Conservation (phyloP, 164 flowering plant species). For the Berberis vulgaris region DNA sequence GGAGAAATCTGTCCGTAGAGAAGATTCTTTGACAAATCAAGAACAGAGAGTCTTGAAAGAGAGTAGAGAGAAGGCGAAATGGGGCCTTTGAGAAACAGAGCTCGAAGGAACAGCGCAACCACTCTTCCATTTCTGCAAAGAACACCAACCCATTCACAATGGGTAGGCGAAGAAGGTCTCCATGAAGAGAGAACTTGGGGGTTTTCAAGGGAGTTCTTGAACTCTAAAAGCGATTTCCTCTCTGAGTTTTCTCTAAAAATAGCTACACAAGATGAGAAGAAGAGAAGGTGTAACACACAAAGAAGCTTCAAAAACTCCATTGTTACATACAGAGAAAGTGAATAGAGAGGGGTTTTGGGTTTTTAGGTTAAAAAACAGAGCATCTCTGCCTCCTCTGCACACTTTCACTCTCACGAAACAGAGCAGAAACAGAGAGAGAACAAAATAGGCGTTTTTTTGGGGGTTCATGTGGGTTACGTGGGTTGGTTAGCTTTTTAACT, state of each 20-base stretch:
- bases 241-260: constrained; percentile 22
- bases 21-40: constrained; percentile 47
- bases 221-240: constrained; percentile 29
- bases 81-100: constrained; percentile 35
- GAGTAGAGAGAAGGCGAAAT: constrained; percentile 37
- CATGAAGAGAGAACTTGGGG: constrained; percentile 40
- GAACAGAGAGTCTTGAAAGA: constrained; percentile 28
- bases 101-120: constrained; percentile 31
- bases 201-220: constrained; percentile 37
- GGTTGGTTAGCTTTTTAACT: no score
- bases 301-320: no score
- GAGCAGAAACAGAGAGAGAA: no score
- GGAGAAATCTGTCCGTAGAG: constrained; percentile 35
- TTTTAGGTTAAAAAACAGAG: no score
- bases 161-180: constrained; percentile 21
- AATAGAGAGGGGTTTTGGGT: no score
- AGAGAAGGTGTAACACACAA: not conserved
- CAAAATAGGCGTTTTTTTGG: no score
- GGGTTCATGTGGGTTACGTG: no score
- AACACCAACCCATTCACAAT: constrained; percentile 61
- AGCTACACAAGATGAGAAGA: constrained; percentile 8
- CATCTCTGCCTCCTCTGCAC: no score
- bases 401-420: no score
- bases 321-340: no score
- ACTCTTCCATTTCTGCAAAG: constrained; percentile 36